Conservation (phyloP, 1,139 yeast genomes). For the Blastobotrys raffinosifermentans region DNA sequence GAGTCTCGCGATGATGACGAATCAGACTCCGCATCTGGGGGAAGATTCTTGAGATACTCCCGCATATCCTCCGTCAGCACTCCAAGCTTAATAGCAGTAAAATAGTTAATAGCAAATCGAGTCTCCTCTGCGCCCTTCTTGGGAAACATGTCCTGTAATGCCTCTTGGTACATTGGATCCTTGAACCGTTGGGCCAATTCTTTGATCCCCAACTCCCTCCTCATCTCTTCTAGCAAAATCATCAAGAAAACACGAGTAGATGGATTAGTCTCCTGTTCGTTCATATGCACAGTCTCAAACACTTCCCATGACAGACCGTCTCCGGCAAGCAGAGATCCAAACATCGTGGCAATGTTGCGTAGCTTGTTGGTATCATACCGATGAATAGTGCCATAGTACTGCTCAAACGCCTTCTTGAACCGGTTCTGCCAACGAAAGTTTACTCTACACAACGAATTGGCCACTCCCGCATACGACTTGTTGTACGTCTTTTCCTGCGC, state of each 20-base stretch:
- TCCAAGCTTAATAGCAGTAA: slow-evolving; percentile 91
- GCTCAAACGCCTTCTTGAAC: slow-evolving; percentile 49
- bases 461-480: slow-evolving; percentile 75
- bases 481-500: slow-evolving; percentile 85
- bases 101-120: slow-evolving; percentile 79
- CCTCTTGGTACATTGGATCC: slow-evolving; percentile 40
- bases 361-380: slow-evolving; percentile 67
- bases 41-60: slow-evolving; percentile 40
- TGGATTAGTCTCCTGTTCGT: slow-evolving; percentile 69
- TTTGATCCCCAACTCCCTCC: slow-evolving; percentile 65
- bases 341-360: slow-evolving; percentile 75
- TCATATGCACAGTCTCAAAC: slow-evolving; percentile 47
- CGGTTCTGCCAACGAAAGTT: slow-evolving; percentile 50
- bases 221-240: slow-evolving; percentile 72
- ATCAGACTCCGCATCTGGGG: slow-evolving; percentile 20
- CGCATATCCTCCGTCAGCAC: slow-evolving; percentile 79
- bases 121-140: slow-evolving; percentile 46
- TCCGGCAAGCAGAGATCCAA: slow-evolving; percentile 77
- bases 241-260: slow-evolving; percentile 79
- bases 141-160: slow-evolving; percentile 38
- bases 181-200: slow-evolving; percentile 47
- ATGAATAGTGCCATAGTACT: slow-evolving; percentile 54
- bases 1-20: too few species aligned
- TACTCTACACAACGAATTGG: slow-evolving; percentile 56
- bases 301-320: slow-evolving; percentile 65